Evolutionary conservation across 2,329 filamentous ascomycete genomes (phyloP), one percentile per base, ranked within the genome.

Genomic region (Ophiocordyceps camponoti-floridani): DNA sequence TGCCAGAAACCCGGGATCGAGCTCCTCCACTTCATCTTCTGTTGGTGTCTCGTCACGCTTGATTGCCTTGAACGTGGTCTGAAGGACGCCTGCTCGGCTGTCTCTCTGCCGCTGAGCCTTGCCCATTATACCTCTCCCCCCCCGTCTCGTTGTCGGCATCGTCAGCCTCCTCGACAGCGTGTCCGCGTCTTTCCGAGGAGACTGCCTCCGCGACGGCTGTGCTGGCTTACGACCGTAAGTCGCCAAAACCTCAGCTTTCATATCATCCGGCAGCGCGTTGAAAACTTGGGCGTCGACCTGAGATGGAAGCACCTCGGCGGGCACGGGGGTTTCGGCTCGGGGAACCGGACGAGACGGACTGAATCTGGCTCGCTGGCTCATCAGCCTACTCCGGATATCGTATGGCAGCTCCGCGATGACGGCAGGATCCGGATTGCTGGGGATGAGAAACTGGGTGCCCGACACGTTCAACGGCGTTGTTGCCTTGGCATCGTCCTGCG

Each of bases 381-480:
- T 69, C 10, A 96, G 70, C 55, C 76, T 84, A 30, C 76, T 78
- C 47, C 85, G 75, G 49, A 96, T 94, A 56, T 94, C 85, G 30
- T 69, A 70, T 0, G 89, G 89, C 4, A 98, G 69, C 54, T 93
- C 87, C 1, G 82, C 82, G 4, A 96, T 62, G 0, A 94, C 81
- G n/a, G 72, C 68, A 0, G 82, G 79, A 56, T 98, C 91, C 2
- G 84, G 73, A 51, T 94, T 84, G 1, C 75, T 75, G 0, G 91
- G 91, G 52, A 98, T 69, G 42, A 96, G 76, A 54, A 98, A 98
- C 54, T 98, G 91, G 0, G 89, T 94, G 2, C 89, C 86, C 3
- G 77, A 69, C 3, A 85, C 73, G 54, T 95, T 94, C 19, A 94
- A 65, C 1, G 79, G 79, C 7, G 73, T 75, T 49, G 72, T 81